Evolutionary conservation across 495 filamentous ascomycete species (phyloP).

Genomic region (Neurospora sp.): DNA sequence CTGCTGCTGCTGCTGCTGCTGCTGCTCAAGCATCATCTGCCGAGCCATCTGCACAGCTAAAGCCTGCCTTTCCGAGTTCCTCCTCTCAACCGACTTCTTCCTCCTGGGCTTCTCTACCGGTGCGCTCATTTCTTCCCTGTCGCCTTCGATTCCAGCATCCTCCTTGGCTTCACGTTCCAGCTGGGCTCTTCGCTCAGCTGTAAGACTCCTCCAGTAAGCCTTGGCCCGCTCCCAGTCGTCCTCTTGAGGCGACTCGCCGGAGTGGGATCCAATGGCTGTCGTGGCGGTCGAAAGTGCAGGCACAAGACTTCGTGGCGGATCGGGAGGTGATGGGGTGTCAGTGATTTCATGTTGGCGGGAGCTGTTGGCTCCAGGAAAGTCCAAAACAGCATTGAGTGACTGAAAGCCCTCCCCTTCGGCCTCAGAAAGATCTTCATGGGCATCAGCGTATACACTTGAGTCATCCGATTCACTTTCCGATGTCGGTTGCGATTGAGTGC

Average conservation of each 20-base stretch:
- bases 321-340: neutral
- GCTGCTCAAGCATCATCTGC: slow-evolving; percentile 15
- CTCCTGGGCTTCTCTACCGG: slow-evolving; percentile 24
- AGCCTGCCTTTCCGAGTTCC: slow-evolving; percentile 19
- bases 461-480: slow-evolving; percentile 16
- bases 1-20: neutral
- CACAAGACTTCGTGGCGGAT: slow-evolving; percentile 1
- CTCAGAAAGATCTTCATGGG: slow-evolving; percentile 65
- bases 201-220: slow-evolving; percentile 55
- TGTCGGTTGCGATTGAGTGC: neutral
- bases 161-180: slow-evolving; percentile 45
- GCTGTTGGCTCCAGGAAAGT: slow-evolving; percentile 35
- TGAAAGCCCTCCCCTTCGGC: slow-evolving; percentile 64
- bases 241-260: slow-evolving; percentile 6
- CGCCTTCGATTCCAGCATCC: slow-evolving; percentile 35
- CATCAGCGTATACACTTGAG: slow-evolving; percentile 77
- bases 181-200: slow-evolving; percentile 43
- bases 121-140: slow-evolving; percentile 26
- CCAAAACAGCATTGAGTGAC: slow-evolving; percentile 75
- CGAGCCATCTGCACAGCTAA: slow-evolving; percentile 18
- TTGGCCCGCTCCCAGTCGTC: slow-evolving; percentile 54
- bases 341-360: neutral
- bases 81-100: slow-evolving; percentile 28
- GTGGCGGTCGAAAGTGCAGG: slow-evolving; percentile 6
- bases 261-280: slow-evolving; percentile 10